Evolutionary conservation across 148 eudicot species (phyloP).

Genomic region (Talinum fruticosum): DNA sequence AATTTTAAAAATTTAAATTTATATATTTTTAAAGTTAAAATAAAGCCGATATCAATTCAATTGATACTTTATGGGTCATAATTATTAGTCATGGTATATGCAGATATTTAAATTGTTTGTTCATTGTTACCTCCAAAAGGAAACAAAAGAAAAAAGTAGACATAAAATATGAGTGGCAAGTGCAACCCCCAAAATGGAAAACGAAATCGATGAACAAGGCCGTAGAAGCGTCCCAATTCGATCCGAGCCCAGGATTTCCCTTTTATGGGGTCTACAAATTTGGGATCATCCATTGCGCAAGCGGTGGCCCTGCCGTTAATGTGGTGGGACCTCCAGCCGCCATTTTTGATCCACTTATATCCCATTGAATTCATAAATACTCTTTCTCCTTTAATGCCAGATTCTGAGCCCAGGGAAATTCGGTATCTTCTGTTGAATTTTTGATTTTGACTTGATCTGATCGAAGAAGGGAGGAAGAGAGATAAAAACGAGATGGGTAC

Average conservation of each 20-base stretch:
- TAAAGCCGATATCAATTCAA: no score
- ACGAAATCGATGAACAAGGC: not conserved
- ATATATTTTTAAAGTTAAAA: no score
- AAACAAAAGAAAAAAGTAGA: no score
- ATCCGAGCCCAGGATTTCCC: not conserved
- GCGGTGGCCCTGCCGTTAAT: not conserved
- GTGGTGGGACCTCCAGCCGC: not conserved
- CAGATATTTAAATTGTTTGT: no score
- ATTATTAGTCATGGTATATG: no score
- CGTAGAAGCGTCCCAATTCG: not conserved
- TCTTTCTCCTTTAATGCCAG: not conserved
- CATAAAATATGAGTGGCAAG: not conserved
- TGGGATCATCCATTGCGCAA: not conserved
- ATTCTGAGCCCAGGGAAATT: not conserved
- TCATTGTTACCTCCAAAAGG: no score
- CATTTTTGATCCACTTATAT: not conserved
- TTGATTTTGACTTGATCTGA: not conserved
- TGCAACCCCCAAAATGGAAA: not conserved
- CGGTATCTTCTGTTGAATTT: not conserved
- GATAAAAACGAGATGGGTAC: constrained; percentile 24
- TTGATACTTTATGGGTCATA: no score
- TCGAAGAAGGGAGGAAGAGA: not conserved
- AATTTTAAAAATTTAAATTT: no score
- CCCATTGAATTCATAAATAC: not conserved
- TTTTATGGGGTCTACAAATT: not conserved